A percentile compares a stretch with the other conserved stretches of the same genome.
Evolutionary conservation across 192 early-diverging fungal species (phyloP).

Genomic region (Rhizophagus prolifer): DNA sequence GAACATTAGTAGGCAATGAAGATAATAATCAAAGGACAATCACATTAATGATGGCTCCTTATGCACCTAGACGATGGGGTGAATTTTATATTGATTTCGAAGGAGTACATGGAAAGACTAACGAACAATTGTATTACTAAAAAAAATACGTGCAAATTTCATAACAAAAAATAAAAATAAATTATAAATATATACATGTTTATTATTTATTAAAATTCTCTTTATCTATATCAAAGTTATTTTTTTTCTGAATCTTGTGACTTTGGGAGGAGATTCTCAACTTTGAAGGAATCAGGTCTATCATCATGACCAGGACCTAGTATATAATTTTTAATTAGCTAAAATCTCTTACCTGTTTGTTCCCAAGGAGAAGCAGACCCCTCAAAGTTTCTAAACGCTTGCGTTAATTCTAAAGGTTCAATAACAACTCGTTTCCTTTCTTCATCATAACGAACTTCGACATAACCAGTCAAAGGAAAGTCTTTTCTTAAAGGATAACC

Average conservation of each 20-base stretch:
- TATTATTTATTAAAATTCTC: too few species aligned
- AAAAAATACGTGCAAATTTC: neutral
- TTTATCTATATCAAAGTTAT: neutral
- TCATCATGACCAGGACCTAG: conserved; percentile 46
- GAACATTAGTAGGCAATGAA: conserved; percentile 4
- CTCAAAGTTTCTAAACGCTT: conserved; percentile 96
- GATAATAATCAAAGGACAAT: conserved; percentile 6
- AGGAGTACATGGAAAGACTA: conserved; percentile 10
- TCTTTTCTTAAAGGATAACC: conserved; percentile 95
- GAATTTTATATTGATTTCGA: conserved; percentile 24
- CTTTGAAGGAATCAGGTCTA: conserved; percentile 33
- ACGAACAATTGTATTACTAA: neutral
- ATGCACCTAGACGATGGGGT: conserved; percentile 8
- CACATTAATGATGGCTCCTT: conserved; percentile 14
- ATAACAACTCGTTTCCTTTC: conserved; percentile 96
- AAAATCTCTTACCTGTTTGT: conserved; percentile 59
- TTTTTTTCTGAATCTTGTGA: conserved; percentile 12
- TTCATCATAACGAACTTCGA: conserved; percentile 98
- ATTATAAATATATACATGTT: neutral
- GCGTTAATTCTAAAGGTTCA: conserved; percentile 93
- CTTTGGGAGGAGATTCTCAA: conserved; percentile 27
- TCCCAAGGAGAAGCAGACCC: conserved; percentile 92
- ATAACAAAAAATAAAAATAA: neutral
- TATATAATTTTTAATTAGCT: neutral
- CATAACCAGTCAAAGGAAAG: conserved; percentile 98